A percentile compares a stretch with the other conserved stretches of the same genome.
phyloP scores from a whole-genome alignment of 768 basidiomycete genomes.

The Xerocomellus chrysenteron region DNA sequence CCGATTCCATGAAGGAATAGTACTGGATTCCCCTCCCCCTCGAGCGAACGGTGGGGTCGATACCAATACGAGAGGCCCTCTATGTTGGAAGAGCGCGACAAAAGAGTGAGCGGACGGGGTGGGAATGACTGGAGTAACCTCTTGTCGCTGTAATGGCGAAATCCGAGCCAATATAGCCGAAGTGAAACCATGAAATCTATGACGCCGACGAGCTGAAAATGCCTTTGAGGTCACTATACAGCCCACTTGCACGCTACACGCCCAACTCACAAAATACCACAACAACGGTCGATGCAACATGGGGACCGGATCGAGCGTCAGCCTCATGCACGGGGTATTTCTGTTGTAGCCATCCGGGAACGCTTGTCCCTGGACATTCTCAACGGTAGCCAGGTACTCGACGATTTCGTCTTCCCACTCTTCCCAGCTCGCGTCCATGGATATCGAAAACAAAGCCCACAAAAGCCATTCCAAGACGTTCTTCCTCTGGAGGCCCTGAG shows the following conservation, averaged over 20 bases:
- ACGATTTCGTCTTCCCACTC: slow-evolving; percentile 54
- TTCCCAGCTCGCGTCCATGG: slow-evolving; percentile 27
- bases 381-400: slow-evolving; percentile 44
- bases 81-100: slow-evolving; percentile 42
- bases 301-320: slow-evolving; percentile 56
- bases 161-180: slow-evolving; percentile 43
- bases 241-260: background rate
- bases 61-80: slow-evolving; percentile 46
- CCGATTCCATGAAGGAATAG: slow-evolving; percentile 74
- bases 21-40: slow-evolving; percentile 43
- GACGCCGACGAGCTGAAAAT: slow-evolving; percentile 47
- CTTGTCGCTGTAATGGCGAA: slow-evolving; percentile 48
- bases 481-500: slow-evolving; percentile 37
- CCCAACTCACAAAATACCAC: slow-evolving; percentile 56
- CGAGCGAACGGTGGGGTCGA: slow-evolving; percentile 45
- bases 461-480: slow-evolving; percentile 63
- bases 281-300: slow-evolving; percentile 57
- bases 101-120: slow-evolving; percentile 44
- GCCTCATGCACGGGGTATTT: slow-evolving; percentile 44
- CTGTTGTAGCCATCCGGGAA: slow-evolving; percentile 42
- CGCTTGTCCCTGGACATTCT: slow-evolving; percentile 39
- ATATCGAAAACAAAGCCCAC: slow-evolving; percentile 58
- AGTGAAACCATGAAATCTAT: slow-evolving; percentile 48
- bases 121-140: slow-evolving; percentile 48
- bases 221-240: background rate